Evolutionary conservation across 2,329 filamentous ascomycete species (phyloP), one percentile per base, ranked within the genome.

Genomic region (Sporothrix schenckii): DNA sequence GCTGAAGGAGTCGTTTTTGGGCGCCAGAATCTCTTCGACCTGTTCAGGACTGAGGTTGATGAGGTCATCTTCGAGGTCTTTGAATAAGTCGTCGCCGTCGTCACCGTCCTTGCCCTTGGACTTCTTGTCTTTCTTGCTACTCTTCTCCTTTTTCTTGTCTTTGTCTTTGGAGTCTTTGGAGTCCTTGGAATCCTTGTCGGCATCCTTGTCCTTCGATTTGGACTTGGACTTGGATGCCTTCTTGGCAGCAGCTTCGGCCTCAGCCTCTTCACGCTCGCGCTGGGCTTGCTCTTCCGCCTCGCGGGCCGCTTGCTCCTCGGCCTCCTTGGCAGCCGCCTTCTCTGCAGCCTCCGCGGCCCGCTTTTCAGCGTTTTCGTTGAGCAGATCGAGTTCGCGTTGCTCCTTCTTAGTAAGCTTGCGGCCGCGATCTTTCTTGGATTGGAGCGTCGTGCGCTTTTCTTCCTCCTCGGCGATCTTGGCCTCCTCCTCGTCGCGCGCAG

Each of bases 1-100:
- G 74, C 83, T 83, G 77, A 88, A 89, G 0, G 84, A 77, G 70
- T 84, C 81, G 54, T 75, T 58, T 77, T 85, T 74, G 27, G 72
- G 73, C 63, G 72, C 74, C 47, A 84, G 76, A 21, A 84, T 77
- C 73, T 83, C 81, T 66, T 83, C 82, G 39, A 84, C 76, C 69
- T 84, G 78, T 47, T 83, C 81, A 13, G 80, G 76, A 13, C 79
- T 81, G 68, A 83, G 77, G 34, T 83, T 78, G 50, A 79, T 73
- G 24, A 76, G 69, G 44, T 74, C 75, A 52, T 76, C 73, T 21
- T 76, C 74, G 9, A 75, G 56, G 21, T 76, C 73, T 41, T 76
- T 74, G 53, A 75, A 74, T 30, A 78, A 70, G 47, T 80, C 75
- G 44, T 77, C 77, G 47, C 78, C 76, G 44, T 78, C 75, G n/a